Percentiles rank a stretch among this genome's conserved stretches.
Conservation (phyloP, 2,329 filamentous ascomycete genomes). For the Penicillium digitatum region DNA sequence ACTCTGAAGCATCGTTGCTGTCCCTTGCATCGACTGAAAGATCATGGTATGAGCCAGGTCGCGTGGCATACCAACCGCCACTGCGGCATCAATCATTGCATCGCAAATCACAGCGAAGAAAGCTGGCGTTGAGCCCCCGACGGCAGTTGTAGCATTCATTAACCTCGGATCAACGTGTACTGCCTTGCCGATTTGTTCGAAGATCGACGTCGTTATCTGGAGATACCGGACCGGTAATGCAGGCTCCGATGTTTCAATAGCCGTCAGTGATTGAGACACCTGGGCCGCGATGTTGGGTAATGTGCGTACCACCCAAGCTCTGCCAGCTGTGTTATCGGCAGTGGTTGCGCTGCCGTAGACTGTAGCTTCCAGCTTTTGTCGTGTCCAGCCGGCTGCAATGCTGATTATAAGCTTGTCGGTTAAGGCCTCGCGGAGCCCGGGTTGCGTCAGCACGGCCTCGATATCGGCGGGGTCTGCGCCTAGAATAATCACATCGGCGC, state of each 20-base stretch:
- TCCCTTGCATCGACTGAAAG: constrained; percentile 59
- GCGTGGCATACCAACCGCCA: constrained; percentile 59
- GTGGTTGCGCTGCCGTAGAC: constrained; percentile 31
- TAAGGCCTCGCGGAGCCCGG: constrained; percentile 40
- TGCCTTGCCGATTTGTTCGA: constrained; percentile 49
- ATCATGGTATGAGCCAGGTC: constrained; percentile 60
- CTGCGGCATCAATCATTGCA: constrained; percentile 57
- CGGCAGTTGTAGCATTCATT: constrained; percentile 57
- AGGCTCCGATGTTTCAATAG: constrained; percentile 49
- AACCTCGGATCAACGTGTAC: constrained; percentile 49
- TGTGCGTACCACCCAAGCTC: constrained; percentile 38
- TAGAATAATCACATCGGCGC: constrained; percentile 45
- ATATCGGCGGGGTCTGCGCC: constrained; percentile 49
- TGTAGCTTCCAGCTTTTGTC: constrained; percentile 37
- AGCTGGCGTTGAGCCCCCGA: constrained; percentile 59
- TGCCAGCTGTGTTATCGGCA: constrained; percentile 3
- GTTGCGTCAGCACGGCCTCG: constrained; percentile 34
- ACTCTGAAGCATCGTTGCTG: constrained; percentile 54
- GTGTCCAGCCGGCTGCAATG: constrained; percentile 50
- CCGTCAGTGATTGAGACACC: constrained; percentile 45
- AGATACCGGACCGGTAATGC: constrained; percentile 42
- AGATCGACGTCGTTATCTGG: constrained; percentile 43
- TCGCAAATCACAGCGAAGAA: constrained; percentile 60
- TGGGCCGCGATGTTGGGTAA: constrained; percentile 47
- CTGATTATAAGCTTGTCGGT: constrained; percentile 50